Evolutionary conservation across 768 basidiomycete genomes (phyloP).

Genomic region (Tubosaeta sp.): DNA sequence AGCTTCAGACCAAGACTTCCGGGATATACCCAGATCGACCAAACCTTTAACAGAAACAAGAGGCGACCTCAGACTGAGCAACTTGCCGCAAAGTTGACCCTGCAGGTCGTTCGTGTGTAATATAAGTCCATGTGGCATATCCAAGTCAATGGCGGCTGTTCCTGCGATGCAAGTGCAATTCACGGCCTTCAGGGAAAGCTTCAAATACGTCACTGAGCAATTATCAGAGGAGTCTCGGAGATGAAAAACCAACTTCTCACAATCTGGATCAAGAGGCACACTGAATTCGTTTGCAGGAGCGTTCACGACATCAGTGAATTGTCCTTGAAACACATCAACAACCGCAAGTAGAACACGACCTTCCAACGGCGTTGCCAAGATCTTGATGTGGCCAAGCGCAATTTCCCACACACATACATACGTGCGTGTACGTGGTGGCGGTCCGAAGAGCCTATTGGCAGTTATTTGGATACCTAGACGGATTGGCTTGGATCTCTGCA

Average conservation of each 20-base stretch:
- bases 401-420: conserved; percentile 96
- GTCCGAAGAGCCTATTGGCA: conserved; percentile 86
- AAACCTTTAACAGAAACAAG: conserved; percentile 47
- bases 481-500: neutral
- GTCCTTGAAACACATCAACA: conserved; percentile 55
- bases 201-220: conserved; percentile 76
- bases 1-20: conserved; percentile 64
- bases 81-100: conserved; percentile 60
- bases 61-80: conserved; percentile 58
- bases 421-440: conserved; percentile 74
- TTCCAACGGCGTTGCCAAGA: conserved; percentile 51
- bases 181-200: conserved; percentile 51
- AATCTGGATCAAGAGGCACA: conserved; percentile 68
- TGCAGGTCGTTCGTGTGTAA: conserved; percentile 75
- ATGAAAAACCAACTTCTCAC: conserved; percentile 41
- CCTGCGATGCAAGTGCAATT: conserved; percentile 55
- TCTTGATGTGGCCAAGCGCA: conserved; percentile 59
- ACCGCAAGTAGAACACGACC: conserved; percentile 48
- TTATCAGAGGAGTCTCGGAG: conserved; percentile 2
- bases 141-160: conserved; percentile 49
- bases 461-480: conserved; percentile 67
- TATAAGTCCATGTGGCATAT: conserved; percentile 54
- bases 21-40: conserved; percentile 36
- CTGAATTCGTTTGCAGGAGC: conserved; percentile 70
- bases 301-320: conserved; percentile 74